Base-by-base conservation (phyloP, 78 protist genomes). In the Tieghemostelium lacteum region DNA sequence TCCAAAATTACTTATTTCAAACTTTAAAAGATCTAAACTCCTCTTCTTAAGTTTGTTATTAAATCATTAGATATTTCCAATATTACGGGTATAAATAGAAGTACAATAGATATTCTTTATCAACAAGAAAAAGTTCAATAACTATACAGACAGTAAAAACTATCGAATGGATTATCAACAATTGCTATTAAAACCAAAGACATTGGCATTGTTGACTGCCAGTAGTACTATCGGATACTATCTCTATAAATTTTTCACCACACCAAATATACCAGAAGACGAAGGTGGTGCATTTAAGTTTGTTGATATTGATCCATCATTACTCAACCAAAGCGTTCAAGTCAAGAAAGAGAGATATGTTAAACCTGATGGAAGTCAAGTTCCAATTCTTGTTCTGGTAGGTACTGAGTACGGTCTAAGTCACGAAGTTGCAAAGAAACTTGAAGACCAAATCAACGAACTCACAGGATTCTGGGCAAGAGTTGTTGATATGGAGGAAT, bases 401-500 rank as follows among this genome's bases (percentile, higher is more conserved):
- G 88, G 88, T 1, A 80, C 88, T 0, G 88, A 80, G 26, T 80
- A 80, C 40, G 88, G 88, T 55, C 28, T 80, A 20, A 66, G 76
- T n/a, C 50, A 50, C 4, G 88, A 80, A 28, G 75, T 80, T 19
- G 88, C 88, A 20, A 22, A 45, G 3, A 80, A 67, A 42, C 36
- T 80, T 4, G 88, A 80, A 57, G 71, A 67, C 0, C 34, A 54
- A 40, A 49, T 80, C 54, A 52, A 71, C 26, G 26, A 60, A n/a
- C 39, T 31, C 45, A n/a, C 54, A 6, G 33, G 28, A 20, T 29
- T 80, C 34, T 80, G 71, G 71, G 88, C 67, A 39, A 72, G 88
- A 45, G 26, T 57, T 17, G 74, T 80, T 62, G 88, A 80, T 55
- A 80, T 80, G 88, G 88, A 80, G 29, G 88, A 80, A 33, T 80